Conservation (phyloP, 1,284 basidiomycete species). For the Cronartium quercuum region DNA sequence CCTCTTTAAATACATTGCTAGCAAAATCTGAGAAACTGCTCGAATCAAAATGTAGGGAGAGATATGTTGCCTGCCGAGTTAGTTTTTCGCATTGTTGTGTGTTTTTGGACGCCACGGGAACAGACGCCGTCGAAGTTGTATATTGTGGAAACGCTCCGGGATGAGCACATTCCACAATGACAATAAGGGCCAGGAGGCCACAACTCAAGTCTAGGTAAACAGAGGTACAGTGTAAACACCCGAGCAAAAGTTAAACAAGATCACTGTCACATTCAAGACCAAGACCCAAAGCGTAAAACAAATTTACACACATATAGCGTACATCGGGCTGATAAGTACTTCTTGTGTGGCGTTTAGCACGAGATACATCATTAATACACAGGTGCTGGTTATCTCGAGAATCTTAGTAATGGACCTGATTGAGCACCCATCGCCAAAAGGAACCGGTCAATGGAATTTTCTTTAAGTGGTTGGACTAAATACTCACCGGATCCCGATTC, state of each 20-base stretch:
- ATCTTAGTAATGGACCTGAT: background rate
- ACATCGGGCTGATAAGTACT: background rate
- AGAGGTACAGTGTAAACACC: too few species aligned
- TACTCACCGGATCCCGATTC: background rate
- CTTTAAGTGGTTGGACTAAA: too few species aligned
- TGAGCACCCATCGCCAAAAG: too few species aligned
- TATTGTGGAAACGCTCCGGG: background rate
- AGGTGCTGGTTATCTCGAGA: background rate
- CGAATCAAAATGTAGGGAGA: background rate
- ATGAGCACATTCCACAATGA: background rate
- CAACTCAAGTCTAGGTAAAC: background rate
- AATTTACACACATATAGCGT: background rate
- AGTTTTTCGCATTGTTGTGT: background rate
- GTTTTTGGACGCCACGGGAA: background rate
- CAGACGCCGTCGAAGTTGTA: background rate
- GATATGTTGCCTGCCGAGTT: background rate
- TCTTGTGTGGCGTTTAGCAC: background rate
- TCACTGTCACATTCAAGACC: too few species aligned
- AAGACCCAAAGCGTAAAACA: too few species aligned
- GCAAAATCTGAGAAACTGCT: background rate
- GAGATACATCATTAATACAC: background rate
- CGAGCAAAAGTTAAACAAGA: too few species aligned
- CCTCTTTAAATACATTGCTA: background rate
- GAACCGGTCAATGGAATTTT: too few species aligned
- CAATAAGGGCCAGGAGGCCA: background rate